A percentile compares a stretch with the other conserved stretches of the same genome.
phyloP scores from a whole-genome alignment of 208 protist genomes.

The Crithidia brevicula region DNA sequence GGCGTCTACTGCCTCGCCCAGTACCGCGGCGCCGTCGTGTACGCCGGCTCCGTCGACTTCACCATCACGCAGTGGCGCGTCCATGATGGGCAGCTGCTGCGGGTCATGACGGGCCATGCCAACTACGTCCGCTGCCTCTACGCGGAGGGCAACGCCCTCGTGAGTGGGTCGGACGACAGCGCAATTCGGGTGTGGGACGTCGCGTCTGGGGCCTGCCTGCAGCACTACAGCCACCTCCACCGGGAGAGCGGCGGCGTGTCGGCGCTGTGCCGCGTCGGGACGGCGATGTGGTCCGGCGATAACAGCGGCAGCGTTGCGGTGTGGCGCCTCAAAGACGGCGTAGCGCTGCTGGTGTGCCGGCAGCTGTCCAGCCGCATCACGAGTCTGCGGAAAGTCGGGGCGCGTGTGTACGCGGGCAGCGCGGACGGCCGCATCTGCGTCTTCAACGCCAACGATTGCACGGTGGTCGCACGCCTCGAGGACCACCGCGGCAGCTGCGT shows the following conservation, averaged over 20 bases:
- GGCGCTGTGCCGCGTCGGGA: conserved; percentile 76
- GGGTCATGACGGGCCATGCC: conserved; percentile 71
- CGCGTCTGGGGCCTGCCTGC: conserved; percentile 42
- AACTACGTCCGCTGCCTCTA: conserved; percentile 90
- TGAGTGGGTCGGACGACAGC: conserved; percentile 84
- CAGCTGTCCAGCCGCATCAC: conserved; percentile 56
- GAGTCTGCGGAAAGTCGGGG: conserved; percentile 52
- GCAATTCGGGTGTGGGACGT: conserved; percentile 84
- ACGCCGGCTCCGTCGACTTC: conserved; percentile 84
- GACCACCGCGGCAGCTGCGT: conserved; percentile 55
- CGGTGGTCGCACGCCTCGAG: conserved; percentile 42
- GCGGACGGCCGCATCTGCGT: conserved; percentile 62
- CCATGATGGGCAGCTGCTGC: conserved; percentile 59
- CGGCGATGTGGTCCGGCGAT: conserved; percentile 90
- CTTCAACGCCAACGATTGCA: conserved; percentile 61
- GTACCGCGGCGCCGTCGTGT: conserved; percentile 55
- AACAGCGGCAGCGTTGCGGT: conserved; percentile 62
- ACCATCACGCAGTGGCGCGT: conserved; percentile 82
- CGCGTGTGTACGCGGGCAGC: conserved; percentile 57
- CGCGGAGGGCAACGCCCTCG: conserved; percentile 70
- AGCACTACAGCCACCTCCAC: conserved; percentile 62
- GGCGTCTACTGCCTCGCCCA: conserved; percentile 82
- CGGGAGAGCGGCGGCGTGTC: conserved; percentile 66
- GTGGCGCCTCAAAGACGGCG: conserved; percentile 65
- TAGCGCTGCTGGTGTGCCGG: conserved; percentile 38